Percentiles rank a stretch among this genome's conserved stretches.
phyloP scores from a whole-genome alignment of 2,329 filamentous ascomycete species.

The Podosphaera fusca region DNA sequence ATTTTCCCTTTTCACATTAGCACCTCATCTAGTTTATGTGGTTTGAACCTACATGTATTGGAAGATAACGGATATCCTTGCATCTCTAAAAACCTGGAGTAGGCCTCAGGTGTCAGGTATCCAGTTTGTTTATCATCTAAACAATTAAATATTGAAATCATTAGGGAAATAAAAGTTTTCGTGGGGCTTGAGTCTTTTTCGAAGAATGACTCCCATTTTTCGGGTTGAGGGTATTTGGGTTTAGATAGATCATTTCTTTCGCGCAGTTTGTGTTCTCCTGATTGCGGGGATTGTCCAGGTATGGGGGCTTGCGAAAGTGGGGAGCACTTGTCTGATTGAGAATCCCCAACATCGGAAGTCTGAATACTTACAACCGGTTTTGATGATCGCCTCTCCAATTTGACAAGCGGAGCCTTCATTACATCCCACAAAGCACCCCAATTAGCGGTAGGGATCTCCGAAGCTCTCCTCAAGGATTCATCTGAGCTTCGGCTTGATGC shows the following conservation, averaged over 20 bases:
- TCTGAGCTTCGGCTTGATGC: not conserved
- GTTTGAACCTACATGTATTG: slow-evolving; percentile 1
- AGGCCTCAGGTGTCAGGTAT: slow-evolving; percentile 2
- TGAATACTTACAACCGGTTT: not conserved
- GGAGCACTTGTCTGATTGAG: not conserved
- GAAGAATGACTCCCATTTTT: slow-evolving; percentile 10
- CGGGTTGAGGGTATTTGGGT: slow-evolving; percentile 6
- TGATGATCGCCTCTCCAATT: slow-evolving; percentile 2
- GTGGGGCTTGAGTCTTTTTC: slow-evolving; percentile 4
- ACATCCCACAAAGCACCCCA: slow-evolving; percentile 11
- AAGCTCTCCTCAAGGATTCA: not conserved
- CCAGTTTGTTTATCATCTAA: slow-evolving; percentile 2
- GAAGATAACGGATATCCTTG: slow-evolving; percentile 2
- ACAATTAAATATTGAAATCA: slow-evolving; percentile 1
- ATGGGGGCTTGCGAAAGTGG: not conserved
- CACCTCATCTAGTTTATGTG: not conserved
- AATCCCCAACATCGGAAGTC: not conserved
- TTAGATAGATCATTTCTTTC: slow-evolving; percentile 10
- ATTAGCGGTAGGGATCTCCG: slow-evolving; percentile 10
- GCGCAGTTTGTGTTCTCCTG: slow-evolving; percentile 8
- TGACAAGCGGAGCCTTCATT: slow-evolving; percentile 9
- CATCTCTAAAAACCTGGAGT: slow-evolving; percentile 2
- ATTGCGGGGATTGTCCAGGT: slow-evolving; percentile 5
- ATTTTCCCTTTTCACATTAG: not conserved
- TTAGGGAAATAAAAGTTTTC: slow-evolving; percentile 1